Percentiles rank a stretch among this genome's conserved stretches.
Evolutionary conservation across 306 rosid genomes (phyloP).

Genomic region (Cucumis cinereus): DNA sequence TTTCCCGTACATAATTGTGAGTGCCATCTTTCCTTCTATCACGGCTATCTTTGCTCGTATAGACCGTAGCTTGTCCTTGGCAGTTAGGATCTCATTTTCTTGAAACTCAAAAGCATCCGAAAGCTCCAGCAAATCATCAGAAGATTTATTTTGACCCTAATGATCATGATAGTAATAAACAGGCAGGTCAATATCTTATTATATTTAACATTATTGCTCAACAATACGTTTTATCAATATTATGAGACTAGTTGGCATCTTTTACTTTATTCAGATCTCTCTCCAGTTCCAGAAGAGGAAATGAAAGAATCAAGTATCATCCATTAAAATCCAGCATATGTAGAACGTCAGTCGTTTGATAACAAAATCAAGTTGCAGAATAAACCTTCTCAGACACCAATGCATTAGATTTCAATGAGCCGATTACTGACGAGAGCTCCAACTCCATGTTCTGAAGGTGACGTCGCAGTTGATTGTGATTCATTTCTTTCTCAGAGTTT

Average conservation of each 20-base stretch:
- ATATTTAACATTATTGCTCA: not conserved
- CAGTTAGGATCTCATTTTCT: constrained; percentile 63
- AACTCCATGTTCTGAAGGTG: constrained; percentile 48
- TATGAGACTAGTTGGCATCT: not conserved
- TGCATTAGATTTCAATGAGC: constrained; percentile 34
- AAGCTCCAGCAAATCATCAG: constrained; percentile 37
- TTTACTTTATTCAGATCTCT: not conserved
- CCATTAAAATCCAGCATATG: not conserved
- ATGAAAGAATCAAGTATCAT: not conserved
- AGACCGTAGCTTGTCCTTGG: constrained; percentile 54
- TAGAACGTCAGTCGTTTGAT: not conserved
- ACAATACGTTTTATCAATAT: not conserved
- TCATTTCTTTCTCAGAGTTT: constrained; percentile 21
- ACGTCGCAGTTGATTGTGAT: constrained; percentile 26
- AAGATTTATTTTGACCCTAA: constrained; percentile 43
- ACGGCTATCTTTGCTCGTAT: constrained; percentile 67
- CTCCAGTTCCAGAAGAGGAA: not conserved
- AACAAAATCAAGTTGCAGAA: not conserved
- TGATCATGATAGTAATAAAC: constrained; percentile 9
- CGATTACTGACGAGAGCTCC: constrained; percentile 51
- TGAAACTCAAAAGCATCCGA: constrained; percentile 74
- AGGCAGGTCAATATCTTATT: not conserved
- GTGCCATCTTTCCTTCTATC: constrained; percentile 75
- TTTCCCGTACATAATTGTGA: constrained; percentile 51
- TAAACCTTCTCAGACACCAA: constrained; percentile 25